These are phyloP conservation scores for Ceratocystis huliohia DNA, from an alignment of 2,329 filamentous ascomycete species.

Conservation along the genomic window DNA sequence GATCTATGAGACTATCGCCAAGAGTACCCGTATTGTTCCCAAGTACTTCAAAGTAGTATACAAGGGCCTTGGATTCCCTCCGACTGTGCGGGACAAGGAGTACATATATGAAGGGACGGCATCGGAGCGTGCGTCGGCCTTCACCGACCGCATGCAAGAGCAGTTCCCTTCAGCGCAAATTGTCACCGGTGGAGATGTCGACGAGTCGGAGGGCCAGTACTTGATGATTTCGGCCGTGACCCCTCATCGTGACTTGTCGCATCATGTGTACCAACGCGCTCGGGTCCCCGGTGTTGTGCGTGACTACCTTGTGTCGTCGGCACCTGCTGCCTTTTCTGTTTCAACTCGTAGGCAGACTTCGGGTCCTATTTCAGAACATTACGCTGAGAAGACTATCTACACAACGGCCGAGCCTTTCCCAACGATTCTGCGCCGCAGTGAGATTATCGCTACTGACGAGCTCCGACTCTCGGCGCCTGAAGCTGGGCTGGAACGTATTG, in stretches of 20 bases:
- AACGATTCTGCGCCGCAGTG: slow-evolving; percentile 76
- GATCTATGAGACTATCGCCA: slow-evolving; percentile 78
- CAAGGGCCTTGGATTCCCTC: slow-evolving; percentile 76
- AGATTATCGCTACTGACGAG: slow-evolving; percentile 59
- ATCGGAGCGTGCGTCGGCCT: slow-evolving; percentile 63
- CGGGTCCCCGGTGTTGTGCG: slow-evolving; percentile 69
- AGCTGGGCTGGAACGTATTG: slow-evolving; percentile 80
- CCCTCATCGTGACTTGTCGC: slow-evolving; percentile 66
- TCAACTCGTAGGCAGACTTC: slow-evolving; percentile 58
- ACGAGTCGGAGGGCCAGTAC: slow-evolving; percentile 84
- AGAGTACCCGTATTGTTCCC: slow-evolving; percentile 63
- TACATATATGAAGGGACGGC: slow-evolving; percentile 80
- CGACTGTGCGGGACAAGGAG: slow-evolving; percentile 71
- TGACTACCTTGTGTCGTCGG: slow-evolving; percentile 72
- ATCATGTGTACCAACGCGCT: slow-evolving; percentile 79
- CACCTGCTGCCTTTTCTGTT: slow-evolving; percentile 66
- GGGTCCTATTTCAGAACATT: slow-evolving; percentile 59
- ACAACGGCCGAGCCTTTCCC: slow-evolving; percentile 78
- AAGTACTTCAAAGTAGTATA: slow-evolving; percentile 89
- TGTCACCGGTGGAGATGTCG: slow-evolving; percentile 52
- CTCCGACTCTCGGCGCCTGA: slow-evolving; percentile 61
- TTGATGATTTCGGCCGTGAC: slow-evolving; percentile 69
- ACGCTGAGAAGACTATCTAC: slow-evolving; percentile 72
- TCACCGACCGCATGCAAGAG: slow-evolving; percentile 84
- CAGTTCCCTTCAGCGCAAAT: slow-evolving; percentile 80